Percentiles rank a stretch among this genome's conserved stretches.
Conservation (phyloP, 192 early-diverging fungal species). For the Rhizophlyctis rosea region DNA sequence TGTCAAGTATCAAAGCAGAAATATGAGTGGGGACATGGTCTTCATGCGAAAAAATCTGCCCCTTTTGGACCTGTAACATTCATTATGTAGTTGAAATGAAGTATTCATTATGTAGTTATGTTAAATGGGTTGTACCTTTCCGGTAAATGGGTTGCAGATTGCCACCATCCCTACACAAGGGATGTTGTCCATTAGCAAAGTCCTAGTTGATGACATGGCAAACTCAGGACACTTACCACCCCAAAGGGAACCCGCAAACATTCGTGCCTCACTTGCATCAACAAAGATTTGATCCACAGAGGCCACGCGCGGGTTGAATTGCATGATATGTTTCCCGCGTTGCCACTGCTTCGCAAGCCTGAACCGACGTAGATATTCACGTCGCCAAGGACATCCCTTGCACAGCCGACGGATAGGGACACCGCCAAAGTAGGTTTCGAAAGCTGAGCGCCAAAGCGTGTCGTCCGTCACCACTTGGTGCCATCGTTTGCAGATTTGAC, state of each 20-base stretch:
- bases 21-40: conserved; percentile 39
- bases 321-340: conserved; percentile 36
- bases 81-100: no score
- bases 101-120: no score
- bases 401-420: conserved; percentile 29
- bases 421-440: conserved; percentile 24
- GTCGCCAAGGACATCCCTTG: conserved; percentile 28
- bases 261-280: conserved; percentile 47
- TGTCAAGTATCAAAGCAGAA: conserved; percentile 52
- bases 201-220: not conserved
- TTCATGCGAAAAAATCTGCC: conserved; percentile 43
- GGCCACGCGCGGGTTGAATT: conserved; percentile 60
- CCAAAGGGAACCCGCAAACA: conserved; percentile 49
- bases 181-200: not conserved
- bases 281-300: conserved; percentile 45
- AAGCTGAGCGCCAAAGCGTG: conserved; percentile 36
- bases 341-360: conserved; percentile 28
- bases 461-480: conserved; percentile 38
- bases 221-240: conserved; percentile 36
- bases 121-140: no score
- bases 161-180: conserved; percentile 49
- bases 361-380: conserved; percentile 32
- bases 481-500: conserved; percentile 34
- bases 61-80: no score
- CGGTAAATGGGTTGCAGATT: conserved; percentile 53